Evolutionary conservation across 768 basidiomycete genomes (phyloP), one percentile per base, ranked within the genome.

Genomic region (Cystoderma amianthinum): DNA sequence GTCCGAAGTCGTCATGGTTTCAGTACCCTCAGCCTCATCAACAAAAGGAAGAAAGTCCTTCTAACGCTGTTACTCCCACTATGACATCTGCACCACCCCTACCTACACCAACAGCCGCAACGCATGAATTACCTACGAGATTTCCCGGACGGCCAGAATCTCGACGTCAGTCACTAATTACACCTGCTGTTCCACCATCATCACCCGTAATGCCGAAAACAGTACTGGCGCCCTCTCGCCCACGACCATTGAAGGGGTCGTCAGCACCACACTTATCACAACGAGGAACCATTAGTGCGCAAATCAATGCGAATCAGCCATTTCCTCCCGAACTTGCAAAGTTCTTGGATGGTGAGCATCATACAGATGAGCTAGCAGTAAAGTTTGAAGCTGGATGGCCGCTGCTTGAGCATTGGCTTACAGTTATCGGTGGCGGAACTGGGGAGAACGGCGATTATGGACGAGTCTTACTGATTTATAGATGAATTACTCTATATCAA

Each of bases 321-420:
- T 48, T 56, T 44, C 87, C 87, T 5, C 63, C 67, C 3, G 76
- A 78, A 10, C 50, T 93, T 18, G 51, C 71, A 19, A 47, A 67
- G 2, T 58, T 89, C 44, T 68, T 98, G 10, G 84, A 98, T 53
- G 96, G 95, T 6, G 85, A 82, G 42, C 93, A 92, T 58, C 85
- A 93, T 58, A 84, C 89, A 2, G 95, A 98, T 55, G 94, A 97
- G 62, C 63, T 98, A 33, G 83, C 85, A 35, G 80, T 86, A 18
- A 73, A 58, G 46, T 95, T 94, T 51, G 81, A 88, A 48, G 80
- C 82, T 22, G 82, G 85, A 0, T 94, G 91, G 93, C 80, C 80
- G 9, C 63, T 82, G 36, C 64, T 98, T 40, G 81, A 88, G 57
- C 72, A 71, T 43, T 90, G 83, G 85, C 59, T 89, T 34, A 60